phyloP scores from a whole-genome alignment of 768 basidiomycete species.

The Lenzites betulinus region DNA sequence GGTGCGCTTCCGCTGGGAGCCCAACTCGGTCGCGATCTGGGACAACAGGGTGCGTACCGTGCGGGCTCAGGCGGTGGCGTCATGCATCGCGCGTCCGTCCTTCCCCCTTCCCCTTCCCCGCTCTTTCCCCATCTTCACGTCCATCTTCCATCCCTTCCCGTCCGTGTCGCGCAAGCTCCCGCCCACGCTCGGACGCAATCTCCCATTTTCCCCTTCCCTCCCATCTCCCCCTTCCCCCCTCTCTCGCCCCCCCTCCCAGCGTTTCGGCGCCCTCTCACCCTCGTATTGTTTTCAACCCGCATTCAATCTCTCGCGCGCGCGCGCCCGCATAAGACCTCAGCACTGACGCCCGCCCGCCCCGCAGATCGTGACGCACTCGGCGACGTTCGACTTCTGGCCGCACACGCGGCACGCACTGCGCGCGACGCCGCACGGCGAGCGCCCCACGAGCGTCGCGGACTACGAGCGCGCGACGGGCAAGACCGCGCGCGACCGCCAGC shows the following conservation, averaged over 20 bases:
- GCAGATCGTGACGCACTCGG: slow-evolving; percentile 74
- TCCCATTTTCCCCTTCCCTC: not conserved
- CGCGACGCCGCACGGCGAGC: slow-evolving; percentile 80
- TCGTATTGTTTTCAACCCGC: no score
- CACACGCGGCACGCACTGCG: slow-evolving; percentile 75
- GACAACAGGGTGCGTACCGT: slow-evolving; percentile 66
- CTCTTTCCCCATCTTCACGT: not conserved
- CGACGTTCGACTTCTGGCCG: slow-evolving; percentile 84
- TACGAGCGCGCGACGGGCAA: slow-evolving; percentile 68
- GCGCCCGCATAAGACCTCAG: not conserved
- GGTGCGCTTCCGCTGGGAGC: slow-evolving; percentile 77
- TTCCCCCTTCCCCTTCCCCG: not conserved
- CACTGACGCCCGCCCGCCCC: not conserved
- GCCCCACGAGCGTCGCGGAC: slow-evolving; percentile 71
- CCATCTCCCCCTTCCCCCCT: not conserved
- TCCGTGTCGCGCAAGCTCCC: not conserved
- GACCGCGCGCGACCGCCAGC: slow-evolving; percentile 69
- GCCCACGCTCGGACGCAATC: not conserved
- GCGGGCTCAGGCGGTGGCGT: not conserved
- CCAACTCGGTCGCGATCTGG: slow-evolving; percentile 82
- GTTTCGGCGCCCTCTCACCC: no score
- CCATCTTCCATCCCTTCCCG: not conserved
- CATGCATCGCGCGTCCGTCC: not conserved
- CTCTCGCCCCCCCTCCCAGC: no score
- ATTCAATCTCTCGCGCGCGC: not conserved